A percentile compares a stretch with the other conserved stretches of the same genome.
These are phyloP conservation scores for Yarrowia phangngaensis DNA, from an alignment of 805 yeast species.

Conservation along the genomic window DNA sequence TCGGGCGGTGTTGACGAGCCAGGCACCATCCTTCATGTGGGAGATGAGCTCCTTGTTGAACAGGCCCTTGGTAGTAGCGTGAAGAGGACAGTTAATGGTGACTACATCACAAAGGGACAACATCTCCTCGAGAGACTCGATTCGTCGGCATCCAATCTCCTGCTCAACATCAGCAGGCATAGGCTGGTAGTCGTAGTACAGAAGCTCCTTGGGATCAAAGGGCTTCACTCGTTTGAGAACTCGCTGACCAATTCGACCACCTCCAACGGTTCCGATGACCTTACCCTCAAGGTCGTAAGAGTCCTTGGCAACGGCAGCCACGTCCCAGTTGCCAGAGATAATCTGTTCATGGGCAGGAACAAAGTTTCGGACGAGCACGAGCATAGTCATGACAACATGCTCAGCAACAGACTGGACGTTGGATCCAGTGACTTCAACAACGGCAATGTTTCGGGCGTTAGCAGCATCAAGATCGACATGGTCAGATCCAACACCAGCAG, in stretches of 20 bases:
- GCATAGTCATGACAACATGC: slow-evolving; percentile 71
- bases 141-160: slow-evolving; percentile 52
- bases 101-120: slow-evolving; percentile 48
- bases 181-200: slow-evolving; percentile 71
- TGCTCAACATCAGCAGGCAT: slow-evolving; percentile 48
- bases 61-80: slow-evolving; percentile 49
- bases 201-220: slow-evolving; percentile 68
- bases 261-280: slow-evolving; percentile 75
- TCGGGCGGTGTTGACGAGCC: slow-evolving; percentile 57
- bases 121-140: slow-evolving; percentile 44
- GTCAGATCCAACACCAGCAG: slow-evolving; percentile 81
- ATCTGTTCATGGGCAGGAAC: slow-evolving; percentile 75
- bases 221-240: slow-evolving; percentile 68
- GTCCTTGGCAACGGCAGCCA: slow-evolving; percentile 70
- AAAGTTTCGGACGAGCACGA: slow-evolving; percentile 68
- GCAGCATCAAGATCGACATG: slow-evolving; percentile 66
- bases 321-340: slow-evolving; percentile 62
- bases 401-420: slow-evolving; percentile 79
- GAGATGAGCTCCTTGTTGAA: slow-evolving; percentile 45
- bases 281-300: slow-evolving; percentile 73
- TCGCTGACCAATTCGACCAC: slow-evolving; percentile 76
- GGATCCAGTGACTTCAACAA: slow-evolving; percentile 76
- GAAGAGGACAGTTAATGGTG: slow-evolving; percentile 51
- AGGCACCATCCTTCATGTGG: slow-evolving; percentile 52
- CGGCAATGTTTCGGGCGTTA: slow-evolving; percentile 56